phyloP scores from a whole-genome alignment of 208 protist genomes.

The Trypanosoma mega region DNA sequence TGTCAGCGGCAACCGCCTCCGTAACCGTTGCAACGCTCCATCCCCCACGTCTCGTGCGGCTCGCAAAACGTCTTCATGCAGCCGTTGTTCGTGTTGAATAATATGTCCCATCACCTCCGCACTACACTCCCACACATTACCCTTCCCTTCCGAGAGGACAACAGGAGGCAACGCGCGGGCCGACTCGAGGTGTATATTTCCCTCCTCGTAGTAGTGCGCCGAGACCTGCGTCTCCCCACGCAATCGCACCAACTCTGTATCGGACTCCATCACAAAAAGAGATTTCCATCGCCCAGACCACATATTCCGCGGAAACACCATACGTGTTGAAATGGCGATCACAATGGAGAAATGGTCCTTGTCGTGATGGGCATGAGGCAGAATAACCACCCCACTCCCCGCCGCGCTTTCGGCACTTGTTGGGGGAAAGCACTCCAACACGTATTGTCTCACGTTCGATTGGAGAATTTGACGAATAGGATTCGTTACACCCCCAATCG shows the following conservation, averaged over 20 bases:
- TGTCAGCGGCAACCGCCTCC: conserved; percentile 18
- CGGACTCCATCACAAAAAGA: conserved; percentile 9
- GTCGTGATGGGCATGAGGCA: not conserved
- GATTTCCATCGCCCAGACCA: conserved; percentile 22
- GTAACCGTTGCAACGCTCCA: conserved; percentile 8
- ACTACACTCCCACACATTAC: conserved; percentile 3
- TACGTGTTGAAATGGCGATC: conserved; percentile 8
- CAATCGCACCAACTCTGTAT: not conserved
- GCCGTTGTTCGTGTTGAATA: conserved; percentile 6
- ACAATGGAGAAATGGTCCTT: conserved; percentile 7
- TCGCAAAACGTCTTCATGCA: conserved; percentile 9
- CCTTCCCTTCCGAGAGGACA: conserved; percentile 3
- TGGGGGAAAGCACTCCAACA: no score
- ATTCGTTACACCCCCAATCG: conserved; percentile 1
- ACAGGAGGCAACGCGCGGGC: conserved; percentile 1
- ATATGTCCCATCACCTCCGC: conserved; percentile 6
- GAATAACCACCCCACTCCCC: no score
- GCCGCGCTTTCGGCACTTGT: no score
- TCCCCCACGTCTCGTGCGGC: conserved; percentile 1
- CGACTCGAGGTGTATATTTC: conserved; percentile 18
- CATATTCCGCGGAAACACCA: conserved; percentile 15
- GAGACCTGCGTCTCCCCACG: conserved; percentile 21
- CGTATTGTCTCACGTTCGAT: not conserved
- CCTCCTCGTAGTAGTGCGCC: conserved; percentile 26
- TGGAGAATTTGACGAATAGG: not conserved